phyloP scores from a whole-genome alignment of 2,329 filamentous ascomycete genomes.

The Aspergillus aculeatus region DNA sequence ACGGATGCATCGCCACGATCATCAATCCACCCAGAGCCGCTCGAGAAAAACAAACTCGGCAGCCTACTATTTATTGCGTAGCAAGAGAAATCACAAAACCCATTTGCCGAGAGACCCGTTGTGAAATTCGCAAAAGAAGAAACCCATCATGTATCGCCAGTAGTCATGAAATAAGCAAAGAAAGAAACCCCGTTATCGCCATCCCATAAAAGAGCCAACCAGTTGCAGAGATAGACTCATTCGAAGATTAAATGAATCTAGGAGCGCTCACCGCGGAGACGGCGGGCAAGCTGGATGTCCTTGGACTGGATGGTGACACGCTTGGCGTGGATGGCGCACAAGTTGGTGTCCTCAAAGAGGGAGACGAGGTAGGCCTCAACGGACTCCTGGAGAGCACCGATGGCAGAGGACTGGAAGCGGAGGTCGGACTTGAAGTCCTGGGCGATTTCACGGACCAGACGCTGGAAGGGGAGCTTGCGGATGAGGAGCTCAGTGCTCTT shows the following conservation, averaged over 20 bases:
- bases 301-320: conserved; percentile 93
- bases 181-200: conserved; percentile 42
- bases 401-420: conserved; percentile 97
- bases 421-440: conserved; percentile 94
- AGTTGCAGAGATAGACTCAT: conserved; percentile 30
- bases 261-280: conserved; percentile 91
- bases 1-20: conserved; percentile 26
- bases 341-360: conserved; percentile 96
- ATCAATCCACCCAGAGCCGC: conserved; percentile 30
- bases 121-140: conserved; percentile 39
- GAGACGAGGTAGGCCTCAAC: conserved; percentile 98
- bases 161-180: conserved; percentile 40
- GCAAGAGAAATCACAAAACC: conserved; percentile 35
- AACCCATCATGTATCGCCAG: conserved; percentile 47
- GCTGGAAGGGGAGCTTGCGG: conserved; percentile 96
- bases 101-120: conserved; percentile 35
- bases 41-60: conserved; percentile 15
- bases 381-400: conserved; percentile 95
- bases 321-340: conserved; percentile 98
- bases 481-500: conserved; percentile 95
- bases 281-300: conserved; percentile 94
- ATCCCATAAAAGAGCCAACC: conserved; percentile 36
- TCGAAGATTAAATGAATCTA: conserved; percentile 46
- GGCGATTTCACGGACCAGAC: conserved; percentile 94
- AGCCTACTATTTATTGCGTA: conserved; percentile 33